Conservation (phyloP, 495 filamentous ascomycete species). For the Letharia columbiana region DNA sequence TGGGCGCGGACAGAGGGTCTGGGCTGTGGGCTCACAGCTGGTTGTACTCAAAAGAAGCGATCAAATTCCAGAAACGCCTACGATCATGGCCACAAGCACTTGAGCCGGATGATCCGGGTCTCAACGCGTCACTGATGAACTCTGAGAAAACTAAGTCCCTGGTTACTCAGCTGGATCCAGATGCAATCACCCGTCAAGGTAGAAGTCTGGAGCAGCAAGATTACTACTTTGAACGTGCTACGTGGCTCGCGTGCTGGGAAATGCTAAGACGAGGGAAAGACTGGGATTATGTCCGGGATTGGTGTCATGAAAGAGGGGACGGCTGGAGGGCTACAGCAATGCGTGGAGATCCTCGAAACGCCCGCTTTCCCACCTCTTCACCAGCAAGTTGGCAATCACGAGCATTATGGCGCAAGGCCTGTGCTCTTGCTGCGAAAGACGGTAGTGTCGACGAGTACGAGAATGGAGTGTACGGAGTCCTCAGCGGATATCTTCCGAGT, state of each 20-base stretch:
- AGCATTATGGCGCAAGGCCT: slow-evolving; percentile 72
- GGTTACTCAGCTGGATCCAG: slow-evolving; percentile 89
- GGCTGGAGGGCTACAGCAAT: slow-evolving; percentile 74
- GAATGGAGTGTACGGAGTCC: slow-evolving; percentile 77
- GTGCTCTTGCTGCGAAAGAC: slow-evolving; percentile 62
- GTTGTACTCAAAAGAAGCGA: slow-evolving; percentile 80
- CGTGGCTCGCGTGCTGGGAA: slow-evolving; percentile 84
- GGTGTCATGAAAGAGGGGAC: slow-evolving; percentile 70
- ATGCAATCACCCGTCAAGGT: slow-evolving; percentile 71
- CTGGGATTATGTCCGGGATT: slow-evolving; percentile 65
- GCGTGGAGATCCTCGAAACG: slow-evolving; percentile 34
- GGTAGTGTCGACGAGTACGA: slow-evolving; percentile 67
- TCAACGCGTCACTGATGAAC: slow-evolving; percentile 47
- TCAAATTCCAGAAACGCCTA: slow-evolving; percentile 83
- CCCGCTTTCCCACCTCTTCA: background rate
- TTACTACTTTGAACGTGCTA: slow-evolving; percentile 72
- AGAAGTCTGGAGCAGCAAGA: slow-evolving; percentile 68
- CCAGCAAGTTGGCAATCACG: slow-evolving; percentile 32
- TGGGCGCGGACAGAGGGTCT: slow-evolving; percentile 52
- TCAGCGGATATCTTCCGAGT: slow-evolving; percentile 71
- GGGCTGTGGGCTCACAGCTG: slow-evolving; percentile 73
- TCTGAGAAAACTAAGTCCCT: slow-evolving; percentile 53
- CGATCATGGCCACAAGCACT: slow-evolving; percentile 53
- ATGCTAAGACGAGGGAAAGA: slow-evolving; percentile 70
- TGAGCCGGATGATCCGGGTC: slow-evolving; percentile 48